Evolutionary conservation across 2,329 filamentous ascomycete genomes (phyloP), one percentile per base, ranked within the genome.

Genomic region (Ustulina deusta): DNA sequence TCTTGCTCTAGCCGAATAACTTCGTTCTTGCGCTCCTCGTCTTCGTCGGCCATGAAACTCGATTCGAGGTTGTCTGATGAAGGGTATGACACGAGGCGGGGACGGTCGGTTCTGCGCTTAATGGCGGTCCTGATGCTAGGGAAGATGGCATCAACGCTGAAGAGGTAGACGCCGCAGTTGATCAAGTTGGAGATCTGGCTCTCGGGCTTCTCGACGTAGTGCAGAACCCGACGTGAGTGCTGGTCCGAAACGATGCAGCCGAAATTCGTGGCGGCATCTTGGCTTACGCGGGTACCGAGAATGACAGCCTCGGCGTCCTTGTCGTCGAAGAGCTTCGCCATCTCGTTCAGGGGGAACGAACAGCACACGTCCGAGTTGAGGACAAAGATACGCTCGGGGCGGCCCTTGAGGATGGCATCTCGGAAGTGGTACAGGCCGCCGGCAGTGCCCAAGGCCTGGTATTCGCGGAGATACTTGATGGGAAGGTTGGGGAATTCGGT

Each of bases 131-230:
- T 91, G 81, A 99, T 98, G 74, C 93, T 93, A 71, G 95, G 95
- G 88, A 98, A 98, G 84, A 98, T 97, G 81, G 91, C 93, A 74
- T 97, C 94, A 71, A 94, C 96, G 72, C 92, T 89, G 82, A 99
- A 99, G 76, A 98, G 93, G 84, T 98, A 99, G 77, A 99, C 94
- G 76, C 96, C 96, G 81, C 96, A 98, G 86, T 98, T 99, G 87
- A 99, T 99, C 74, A 99, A 87, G 84, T 97, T 97, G 78, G 93
- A 97, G 82, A 99, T 97, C 82, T 97, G 93, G 63, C 92, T 94
- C 82, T 99, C 95, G 73, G 96, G 96, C 86, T 98, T 98, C 87
- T 98, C 96, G 79, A 99, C 96, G 83, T 99, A 98, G 84, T 99
- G 96, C 68, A 98, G 90, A 52, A 99, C 96, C 73, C 95, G 93